Evolutionary conservation across 176 grass and related monocot species (phyloP).

Genomic region (Tillandsia leiboldiana): DNA sequence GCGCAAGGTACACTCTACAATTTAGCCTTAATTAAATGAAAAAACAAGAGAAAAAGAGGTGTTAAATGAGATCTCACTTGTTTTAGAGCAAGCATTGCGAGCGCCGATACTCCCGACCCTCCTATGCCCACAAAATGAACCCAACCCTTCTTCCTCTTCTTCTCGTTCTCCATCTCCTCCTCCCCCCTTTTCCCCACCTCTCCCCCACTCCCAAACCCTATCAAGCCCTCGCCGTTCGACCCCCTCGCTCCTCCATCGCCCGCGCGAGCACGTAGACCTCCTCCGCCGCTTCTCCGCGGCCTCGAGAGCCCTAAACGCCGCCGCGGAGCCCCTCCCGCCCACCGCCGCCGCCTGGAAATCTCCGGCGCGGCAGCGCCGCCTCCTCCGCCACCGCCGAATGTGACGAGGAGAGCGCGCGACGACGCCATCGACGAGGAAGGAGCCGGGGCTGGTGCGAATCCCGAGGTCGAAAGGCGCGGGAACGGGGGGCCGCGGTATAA

Average conservation of each 20-base stretch:
- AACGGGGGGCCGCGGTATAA: too few relatives aligned
- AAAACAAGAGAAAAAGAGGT: neutral
- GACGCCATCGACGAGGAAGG: too few relatives aligned
- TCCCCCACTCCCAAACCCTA: neutral
- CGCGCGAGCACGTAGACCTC: neutral
- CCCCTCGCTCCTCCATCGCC: too few relatives aligned
- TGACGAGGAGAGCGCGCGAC: too few relatives aligned
- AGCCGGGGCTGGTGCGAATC: too few relatives aligned
- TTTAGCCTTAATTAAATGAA: neutral
- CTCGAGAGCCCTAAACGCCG: neutral
- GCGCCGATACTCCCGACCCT: conserved; percentile 11
- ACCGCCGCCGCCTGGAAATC: too few relatives aligned
- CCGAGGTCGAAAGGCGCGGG: too few relatives aligned
- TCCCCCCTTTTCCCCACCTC: neutral
- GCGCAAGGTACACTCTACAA: neutral
- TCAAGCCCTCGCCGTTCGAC: neutral
- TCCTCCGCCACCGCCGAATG: too few relatives aligned
- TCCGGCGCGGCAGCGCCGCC: too few relatives aligned
- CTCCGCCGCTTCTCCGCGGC: neutral
- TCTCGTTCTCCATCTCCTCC: neutral
- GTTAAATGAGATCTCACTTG: conserved; percentile 4
- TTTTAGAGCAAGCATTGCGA: conserved; percentile 14
- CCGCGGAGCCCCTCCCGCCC: too few relatives aligned
- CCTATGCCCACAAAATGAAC: conserved; percentile 14
- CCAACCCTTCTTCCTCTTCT: conserved; percentile 1